Conservation (phyloP, 441 rosid species). For the Populus hybrid region DNA sequence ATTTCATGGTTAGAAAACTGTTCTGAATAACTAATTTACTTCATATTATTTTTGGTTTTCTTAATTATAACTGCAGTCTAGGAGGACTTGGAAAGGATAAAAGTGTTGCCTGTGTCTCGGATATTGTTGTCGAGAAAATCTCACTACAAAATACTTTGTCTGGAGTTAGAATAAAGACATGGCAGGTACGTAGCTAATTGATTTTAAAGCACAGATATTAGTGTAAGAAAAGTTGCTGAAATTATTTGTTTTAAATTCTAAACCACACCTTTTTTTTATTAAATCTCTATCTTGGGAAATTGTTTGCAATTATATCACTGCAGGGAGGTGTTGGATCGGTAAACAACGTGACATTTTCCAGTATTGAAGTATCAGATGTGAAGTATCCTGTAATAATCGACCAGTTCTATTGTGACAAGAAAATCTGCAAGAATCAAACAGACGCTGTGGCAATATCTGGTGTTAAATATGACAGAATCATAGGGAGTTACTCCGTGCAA, state of each 20-base stretch:
- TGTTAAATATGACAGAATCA: too few relatives aligned
- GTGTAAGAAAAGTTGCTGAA: too few relatives aligned
- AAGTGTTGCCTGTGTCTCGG: constrained; percentile 73
- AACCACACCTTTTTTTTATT: too few relatives aligned
- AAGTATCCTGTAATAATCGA: constrained; percentile 74
- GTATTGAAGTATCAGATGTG: constrained; percentile 63
- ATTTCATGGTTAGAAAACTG: not conserved
- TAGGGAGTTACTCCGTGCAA: too few relatives aligned
- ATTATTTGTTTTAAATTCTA: too few relatives aligned
- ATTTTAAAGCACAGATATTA: not conserved
- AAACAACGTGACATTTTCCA: constrained; percentile 70
- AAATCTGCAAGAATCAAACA: constrained; percentile 70
- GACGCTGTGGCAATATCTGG: too few relatives aligned
- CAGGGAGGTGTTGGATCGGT: constrained; percentile 82
- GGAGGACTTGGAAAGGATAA: constrained; percentile 78
- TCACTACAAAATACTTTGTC: constrained; percentile 52
- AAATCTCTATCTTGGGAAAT: not conserved
- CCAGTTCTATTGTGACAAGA: constrained; percentile 83
- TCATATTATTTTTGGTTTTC: not conserved
- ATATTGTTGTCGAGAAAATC: constrained; percentile 56
- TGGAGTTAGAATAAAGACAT: constrained; percentile 85
- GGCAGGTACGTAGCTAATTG: constrained; percentile 56
- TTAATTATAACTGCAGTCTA: constrained; percentile 36
- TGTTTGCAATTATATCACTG: not conserved
- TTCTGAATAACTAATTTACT: too few relatives aligned